Evolutionary conservation across 1,284 basidiomycete species (phyloP).

Genomic region (Rhodofomes roseus): DNA sequence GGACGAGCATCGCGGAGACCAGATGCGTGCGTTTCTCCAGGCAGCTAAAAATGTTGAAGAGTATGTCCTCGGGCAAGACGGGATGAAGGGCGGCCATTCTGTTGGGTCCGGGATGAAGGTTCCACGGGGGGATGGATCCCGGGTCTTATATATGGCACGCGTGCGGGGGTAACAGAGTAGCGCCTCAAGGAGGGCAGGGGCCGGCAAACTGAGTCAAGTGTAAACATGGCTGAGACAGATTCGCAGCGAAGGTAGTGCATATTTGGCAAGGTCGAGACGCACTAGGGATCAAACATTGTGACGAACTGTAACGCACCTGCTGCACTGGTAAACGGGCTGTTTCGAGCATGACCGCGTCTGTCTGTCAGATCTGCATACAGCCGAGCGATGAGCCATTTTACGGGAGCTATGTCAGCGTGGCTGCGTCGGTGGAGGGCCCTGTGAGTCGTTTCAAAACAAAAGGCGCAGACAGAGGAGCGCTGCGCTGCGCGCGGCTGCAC

Average conservation of each 20-base stretch:
- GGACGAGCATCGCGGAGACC: conserved; percentile 15
- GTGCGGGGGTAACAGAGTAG: background rate
- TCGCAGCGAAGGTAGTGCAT: background rate
- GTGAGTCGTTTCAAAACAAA: background rate
- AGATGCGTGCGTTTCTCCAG: conserved; percentile 9
- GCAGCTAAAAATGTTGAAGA: conserved; percentile 15
- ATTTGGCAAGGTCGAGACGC: background rate
- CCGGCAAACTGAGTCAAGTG: background rate
- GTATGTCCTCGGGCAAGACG: conserved; percentile 16
- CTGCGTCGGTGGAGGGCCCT: background rate
- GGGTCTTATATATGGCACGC: conserved; percentile 4
- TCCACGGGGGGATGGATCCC: background rate
- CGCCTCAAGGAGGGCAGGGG: background rate
- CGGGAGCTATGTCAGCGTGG: background rate
- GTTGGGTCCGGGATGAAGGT: background rate
- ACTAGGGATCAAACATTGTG: background rate
- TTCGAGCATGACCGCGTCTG: background rate
- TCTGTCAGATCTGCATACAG: background rate
- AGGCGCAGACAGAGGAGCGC: background rate
- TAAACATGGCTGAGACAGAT: background rate
- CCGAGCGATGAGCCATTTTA: background rate
- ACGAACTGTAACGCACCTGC: background rate
- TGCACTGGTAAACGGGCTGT: background rate
- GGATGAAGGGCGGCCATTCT: conserved; percentile 11
- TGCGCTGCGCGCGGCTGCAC: background rate